These are phyloP conservation scores for Mortierella antarctica DNA, from an alignment of 192 early-diverging fungal genomes.

Conservation along the genomic window DNA sequence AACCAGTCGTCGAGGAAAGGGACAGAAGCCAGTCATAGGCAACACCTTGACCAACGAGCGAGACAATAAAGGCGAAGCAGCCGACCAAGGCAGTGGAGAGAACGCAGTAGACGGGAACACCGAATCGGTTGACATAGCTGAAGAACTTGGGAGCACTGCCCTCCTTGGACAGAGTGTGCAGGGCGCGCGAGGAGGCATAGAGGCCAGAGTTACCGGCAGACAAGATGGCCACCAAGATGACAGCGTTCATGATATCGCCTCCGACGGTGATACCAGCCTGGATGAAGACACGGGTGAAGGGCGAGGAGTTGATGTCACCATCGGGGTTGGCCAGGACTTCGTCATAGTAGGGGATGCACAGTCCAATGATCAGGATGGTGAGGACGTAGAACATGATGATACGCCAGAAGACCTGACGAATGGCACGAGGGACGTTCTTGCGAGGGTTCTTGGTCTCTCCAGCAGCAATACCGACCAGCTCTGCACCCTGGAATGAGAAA, in stretches of 20 bases:
- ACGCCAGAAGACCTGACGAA: conserved; percentile 84
- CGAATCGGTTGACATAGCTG: conserved; percentile 62
- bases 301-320: conserved; percentile 67
- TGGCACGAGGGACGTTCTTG: conserved; percentile 77
- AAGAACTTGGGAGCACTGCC: conserved; percentile 76
- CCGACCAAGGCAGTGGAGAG: conserved; percentile 72
- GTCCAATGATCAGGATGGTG: conserved; percentile 87
- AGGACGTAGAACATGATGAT: conserved; percentile 88
- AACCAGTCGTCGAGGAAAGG: conserved; percentile 75
- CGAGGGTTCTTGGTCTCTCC: conserved; percentile 91
- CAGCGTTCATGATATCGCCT: conserved; percentile 72
- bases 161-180: conserved; percentile 78
- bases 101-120: conserved; percentile 72
- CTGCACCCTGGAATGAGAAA: conserved; percentile 89
- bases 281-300: conserved; percentile 73
- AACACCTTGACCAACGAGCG: conserved; percentile 65
- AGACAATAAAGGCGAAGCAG: conserved; percentile 65
- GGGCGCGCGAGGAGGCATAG: conserved; percentile 81
- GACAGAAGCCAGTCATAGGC: conserved; percentile 73
- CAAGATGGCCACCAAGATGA: conserved; percentile 69
- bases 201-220: conserved; percentile 86
- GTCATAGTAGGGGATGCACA: conserved; percentile 81
- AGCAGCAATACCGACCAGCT: conserved; percentile 90
- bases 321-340: conserved; percentile 57
- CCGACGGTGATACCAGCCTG: conserved; percentile 68